A percentile compares a stretch with the other conserved stretches of the same genome.
Conservation (phyloP, 2,329 filamentous ascomycete genomes). For the Xylaria multiplex region DNA sequence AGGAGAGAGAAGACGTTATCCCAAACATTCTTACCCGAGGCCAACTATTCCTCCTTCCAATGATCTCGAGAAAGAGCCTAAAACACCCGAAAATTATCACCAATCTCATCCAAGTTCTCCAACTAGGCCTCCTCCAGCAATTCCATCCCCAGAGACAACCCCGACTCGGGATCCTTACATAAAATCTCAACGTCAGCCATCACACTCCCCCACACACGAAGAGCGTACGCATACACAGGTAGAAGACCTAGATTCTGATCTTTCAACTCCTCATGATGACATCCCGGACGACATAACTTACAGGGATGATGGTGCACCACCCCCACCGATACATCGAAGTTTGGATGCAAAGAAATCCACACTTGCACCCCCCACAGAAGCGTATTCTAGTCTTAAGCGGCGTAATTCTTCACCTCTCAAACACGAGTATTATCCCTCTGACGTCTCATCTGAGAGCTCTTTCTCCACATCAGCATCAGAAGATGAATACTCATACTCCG, state of each 20-base stretch:
- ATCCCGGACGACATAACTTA: constrained; percentile 51
- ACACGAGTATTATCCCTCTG: constrained; percentile 94
- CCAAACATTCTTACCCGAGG: constrained; percentile 36
- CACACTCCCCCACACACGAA: constrained; percentile 33
- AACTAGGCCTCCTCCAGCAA: constrained; percentile 43
- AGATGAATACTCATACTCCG: constrained; percentile 62
- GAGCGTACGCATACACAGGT: constrained; percentile 44
- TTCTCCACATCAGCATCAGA: constrained; percentile 45
- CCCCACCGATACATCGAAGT: constrained; percentile 64
- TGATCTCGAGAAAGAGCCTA: constrained; percentile 44
- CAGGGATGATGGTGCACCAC: constrained; percentile 65
- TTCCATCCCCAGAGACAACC: constrained; percentile 51
- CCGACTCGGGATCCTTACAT: constrained; percentile 51
- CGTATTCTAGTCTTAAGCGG: constrained; percentile 65
- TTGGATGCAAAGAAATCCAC: constrained; percentile 53
- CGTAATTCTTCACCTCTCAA: constrained; percentile 93
- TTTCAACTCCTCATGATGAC: constrained; percentile 49
- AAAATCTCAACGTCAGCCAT: constrained; percentile 37
- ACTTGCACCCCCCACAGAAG: constrained; percentile 60
- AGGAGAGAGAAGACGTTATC: constrained; percentile 50
- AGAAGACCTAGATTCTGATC: constrained; percentile 54
- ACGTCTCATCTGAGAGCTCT: constrained; percentile 62
- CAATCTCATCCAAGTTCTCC: constrained; percentile 47
- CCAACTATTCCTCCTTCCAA: constrained; percentile 38
- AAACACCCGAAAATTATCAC: constrained; percentile 52